phyloP scores from a whole-genome alignment of 306 rosid genomes.

The Gleditsia sinensis region DNA sequence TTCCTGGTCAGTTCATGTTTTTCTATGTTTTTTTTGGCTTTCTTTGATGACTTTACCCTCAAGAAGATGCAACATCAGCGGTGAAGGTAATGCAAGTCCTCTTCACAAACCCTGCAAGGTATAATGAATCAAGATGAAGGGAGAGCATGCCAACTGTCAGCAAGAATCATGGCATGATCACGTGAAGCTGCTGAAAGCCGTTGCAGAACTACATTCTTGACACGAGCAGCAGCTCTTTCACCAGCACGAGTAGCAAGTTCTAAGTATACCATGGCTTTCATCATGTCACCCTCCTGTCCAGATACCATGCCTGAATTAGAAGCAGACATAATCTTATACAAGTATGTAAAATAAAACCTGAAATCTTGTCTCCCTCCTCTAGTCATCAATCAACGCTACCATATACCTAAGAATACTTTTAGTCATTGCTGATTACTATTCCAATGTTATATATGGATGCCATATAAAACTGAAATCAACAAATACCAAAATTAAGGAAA shows the following conservation, averaged over 20 bases:
- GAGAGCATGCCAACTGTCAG: slow-evolving; percentile 70
- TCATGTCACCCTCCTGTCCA: slow-evolving; percentile 75
- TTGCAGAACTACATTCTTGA: slow-evolving; percentile 67
- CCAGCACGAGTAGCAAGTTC: slow-evolving; percentile 88
- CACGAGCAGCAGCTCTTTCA: slow-evolving; percentile 70
- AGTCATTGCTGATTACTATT: slow-evolving; percentile 22
- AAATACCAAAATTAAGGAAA: background rate
- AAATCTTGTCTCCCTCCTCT: background rate
- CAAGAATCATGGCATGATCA: slow-evolving; percentile 59
- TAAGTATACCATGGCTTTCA: slow-evolving; percentile 86
- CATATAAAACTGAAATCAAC: background rate
- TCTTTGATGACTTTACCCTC: slow-evolving; percentile 7
- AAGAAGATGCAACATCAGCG: background rate
- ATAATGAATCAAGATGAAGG: slow-evolving; percentile 48
- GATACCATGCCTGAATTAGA: slow-evolving; percentile 23
- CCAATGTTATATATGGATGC: background rate
- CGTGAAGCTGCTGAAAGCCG: slow-evolving; percentile 61
- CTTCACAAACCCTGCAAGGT: background rate
- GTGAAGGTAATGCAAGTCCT: slow-evolving; percentile 15
- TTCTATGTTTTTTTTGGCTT: background rate
- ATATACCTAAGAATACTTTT: slow-evolving; percentile 15
- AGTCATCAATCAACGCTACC: slow-evolving; percentile 25
- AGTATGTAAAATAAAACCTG: background rate
- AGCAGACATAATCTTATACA: background rate
- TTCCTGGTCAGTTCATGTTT: slow-evolving; percentile 21